A percentile compares a stretch with the other conserved stretches of the same genome.
These are phyloP conservation scores for Copromyces sp. DNA, from an alignment of 495 filamentous ascomycete species.

Conservation along the genomic window DNA sequence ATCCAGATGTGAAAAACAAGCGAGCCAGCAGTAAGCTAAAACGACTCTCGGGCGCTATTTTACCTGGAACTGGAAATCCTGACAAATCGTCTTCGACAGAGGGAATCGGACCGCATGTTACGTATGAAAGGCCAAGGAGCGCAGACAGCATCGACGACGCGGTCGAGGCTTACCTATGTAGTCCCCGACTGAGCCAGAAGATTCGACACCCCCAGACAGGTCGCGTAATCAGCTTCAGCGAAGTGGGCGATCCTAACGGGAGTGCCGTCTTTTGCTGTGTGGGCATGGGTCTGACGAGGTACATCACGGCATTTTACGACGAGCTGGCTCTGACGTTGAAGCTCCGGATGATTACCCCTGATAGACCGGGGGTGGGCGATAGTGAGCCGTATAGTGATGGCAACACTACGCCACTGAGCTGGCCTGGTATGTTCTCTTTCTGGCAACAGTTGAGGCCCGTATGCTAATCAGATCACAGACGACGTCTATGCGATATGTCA, in stretches of 20 bases:
- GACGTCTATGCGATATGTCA: conserved; percentile 95
- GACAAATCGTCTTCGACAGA: conserved; percentile 19
- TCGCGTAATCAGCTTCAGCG: conserved; percentile 86
- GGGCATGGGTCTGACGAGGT: conserved; percentile 94
- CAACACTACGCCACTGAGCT: conserved; percentile 76
- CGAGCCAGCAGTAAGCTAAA: conserved; percentile 38
- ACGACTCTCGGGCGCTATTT: conserved; percentile 35
- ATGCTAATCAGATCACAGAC: conserved; percentile 40
- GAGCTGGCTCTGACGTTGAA: conserved; percentile 85
- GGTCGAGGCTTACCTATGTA: conserved; percentile 74
- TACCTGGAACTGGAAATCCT: conserved; percentile 19
- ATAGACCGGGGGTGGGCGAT: conserved; percentile 89
- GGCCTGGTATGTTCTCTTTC: conserved; percentile 64
- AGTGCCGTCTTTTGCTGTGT: conserved; percentile 94
- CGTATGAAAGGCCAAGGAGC: conserved; percentile 56
- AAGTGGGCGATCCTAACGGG: conserved; percentile 88
- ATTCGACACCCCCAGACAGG: conserved; percentile 76
- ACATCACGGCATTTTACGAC: conserved; percentile 95
- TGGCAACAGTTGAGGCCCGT: too few species aligned
- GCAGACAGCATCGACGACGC: conserved; percentile 82
- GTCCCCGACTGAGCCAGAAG: conserved; percentile 76
- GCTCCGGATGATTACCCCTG: conserved; percentile 83
- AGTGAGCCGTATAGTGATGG: conserved; percentile 75
- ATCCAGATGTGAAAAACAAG: conserved; percentile 25
- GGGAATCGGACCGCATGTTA: conserved; percentile 24